phyloP scores from a whole-genome alignment of 2,329 filamentous ascomycete species.

The Metarhizium sp. region DNA sequence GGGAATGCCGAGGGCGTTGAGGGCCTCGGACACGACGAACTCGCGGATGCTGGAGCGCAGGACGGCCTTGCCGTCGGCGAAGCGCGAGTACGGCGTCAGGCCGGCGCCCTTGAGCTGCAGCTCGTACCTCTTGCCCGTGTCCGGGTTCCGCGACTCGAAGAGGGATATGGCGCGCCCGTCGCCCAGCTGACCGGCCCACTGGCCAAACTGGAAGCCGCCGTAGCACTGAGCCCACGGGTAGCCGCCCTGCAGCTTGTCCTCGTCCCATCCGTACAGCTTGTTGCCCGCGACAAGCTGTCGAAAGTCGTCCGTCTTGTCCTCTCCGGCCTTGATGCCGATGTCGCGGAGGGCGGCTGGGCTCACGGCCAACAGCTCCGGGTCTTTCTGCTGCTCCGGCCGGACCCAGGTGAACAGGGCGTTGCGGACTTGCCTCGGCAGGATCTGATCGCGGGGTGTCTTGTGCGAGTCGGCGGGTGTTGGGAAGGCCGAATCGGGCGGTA shows the following conservation, averaged over 20 bases:
- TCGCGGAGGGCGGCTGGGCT: slow-evolving; percentile 72
- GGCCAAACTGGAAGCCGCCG: slow-evolving; percentile 71
- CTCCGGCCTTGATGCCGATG: slow-evolving; percentile 62
- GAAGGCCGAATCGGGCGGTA: slow-evolving; percentile 70
- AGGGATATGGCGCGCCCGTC: slow-evolving; percentile 91
- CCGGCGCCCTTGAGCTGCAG: slow-evolving; percentile 92
- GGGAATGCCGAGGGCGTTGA: slow-evolving; percentile 79
- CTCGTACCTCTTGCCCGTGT: slow-evolving; percentile 68
- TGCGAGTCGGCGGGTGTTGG: slow-evolving; percentile 77
- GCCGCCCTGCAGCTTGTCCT: slow-evolving; percentile 54
- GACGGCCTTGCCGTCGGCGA: slow-evolving; percentile 92
- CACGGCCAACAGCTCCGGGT: slow-evolving; percentile 72
- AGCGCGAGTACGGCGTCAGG: slow-evolving; percentile 86
- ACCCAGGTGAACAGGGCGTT: slow-evolving; percentile 86
- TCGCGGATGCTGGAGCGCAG: slow-evolving; percentile 87
- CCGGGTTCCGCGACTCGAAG: slow-evolving; percentile 76
- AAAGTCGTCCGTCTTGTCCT: slow-evolving; percentile 66
- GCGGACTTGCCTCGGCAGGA: slow-evolving; percentile 75
- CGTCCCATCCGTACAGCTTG: slow-evolving; percentile 69
- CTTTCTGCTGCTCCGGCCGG: slow-evolving; percentile 61
- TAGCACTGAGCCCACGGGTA: slow-evolving; percentile 99
- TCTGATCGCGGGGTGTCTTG: slow-evolving; percentile 63
- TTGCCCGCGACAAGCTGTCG: slow-evolving; percentile 72
- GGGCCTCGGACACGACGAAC: slow-evolving; percentile 82
- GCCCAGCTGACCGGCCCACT: slow-evolving; percentile 92